Evolutionary conservation across 1,284 basidiomycete species (phyloP).

Genomic region (Pisolithus thermaeus): DNA sequence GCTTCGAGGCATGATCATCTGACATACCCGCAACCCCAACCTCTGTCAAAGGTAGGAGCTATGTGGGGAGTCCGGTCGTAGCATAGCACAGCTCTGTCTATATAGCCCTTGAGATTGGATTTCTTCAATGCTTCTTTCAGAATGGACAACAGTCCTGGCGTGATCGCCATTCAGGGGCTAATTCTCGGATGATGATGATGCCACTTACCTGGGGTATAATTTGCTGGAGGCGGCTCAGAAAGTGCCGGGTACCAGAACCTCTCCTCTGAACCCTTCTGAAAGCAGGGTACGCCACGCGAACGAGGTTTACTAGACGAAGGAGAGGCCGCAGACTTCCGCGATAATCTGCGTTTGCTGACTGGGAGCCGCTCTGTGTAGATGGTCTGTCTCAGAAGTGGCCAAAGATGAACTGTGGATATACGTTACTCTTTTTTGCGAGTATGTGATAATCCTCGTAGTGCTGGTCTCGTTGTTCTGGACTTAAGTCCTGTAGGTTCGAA

Average conservation of each 20-base stretch:
- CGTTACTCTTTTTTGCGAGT: not conserved
- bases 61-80: slow-evolving; percentile 59
- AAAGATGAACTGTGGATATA: not conserved
- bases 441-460: slow-evolving; percentile 46
- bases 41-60: slow-evolving; percentile 48
- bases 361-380: slow-evolving; percentile 9
- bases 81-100: slow-evolving; percentile 61
- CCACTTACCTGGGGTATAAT: slow-evolving; percentile 63
- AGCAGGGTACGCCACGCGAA: slow-evolving; percentile 5
- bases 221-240: slow-evolving; percentile 48
- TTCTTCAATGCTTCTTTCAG: slow-evolving; percentile 52
- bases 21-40: slow-evolving; percentile 70
- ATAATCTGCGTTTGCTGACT: slow-evolving; percentile 3
- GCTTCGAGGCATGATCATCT: not conserved
- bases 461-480: slow-evolving; percentile 30
- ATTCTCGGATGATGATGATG: not conserved
- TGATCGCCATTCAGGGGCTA: slow-evolving; percentile 4
- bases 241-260: slow-evolving; percentile 59
- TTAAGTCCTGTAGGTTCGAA: slow-evolving; percentile 34
- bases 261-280: slow-evolving; percentile 33
- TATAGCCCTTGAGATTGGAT: slow-evolving; percentile 47
- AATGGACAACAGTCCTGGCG: slow-evolving; percentile 61
- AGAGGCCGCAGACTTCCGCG: not conserved
- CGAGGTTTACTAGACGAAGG: not conserved
- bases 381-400: not conserved